A percentile compares a stretch with the other conserved stretches of the same genome.
These are phyloP conservation scores for Diaporthe australafricana DNA, from an alignment of 2,329 filamentous ascomycete genomes.

Conservation along the genomic window DNA sequence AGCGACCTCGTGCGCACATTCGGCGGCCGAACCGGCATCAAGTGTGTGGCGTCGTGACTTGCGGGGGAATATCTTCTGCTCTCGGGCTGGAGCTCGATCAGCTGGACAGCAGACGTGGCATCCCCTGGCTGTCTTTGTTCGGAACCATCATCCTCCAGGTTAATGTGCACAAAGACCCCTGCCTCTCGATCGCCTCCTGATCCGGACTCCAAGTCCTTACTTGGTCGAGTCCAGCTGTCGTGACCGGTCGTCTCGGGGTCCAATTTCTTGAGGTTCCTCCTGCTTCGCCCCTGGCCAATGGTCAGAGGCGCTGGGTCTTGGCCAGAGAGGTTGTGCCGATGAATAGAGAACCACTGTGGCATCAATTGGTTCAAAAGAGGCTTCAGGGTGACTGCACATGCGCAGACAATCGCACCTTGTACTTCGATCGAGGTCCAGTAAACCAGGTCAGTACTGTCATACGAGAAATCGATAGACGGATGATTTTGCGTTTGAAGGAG, in stretches of 20 bases:
- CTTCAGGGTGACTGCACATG: slow-evolving; percentile 52
- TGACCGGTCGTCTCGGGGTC: background rate
- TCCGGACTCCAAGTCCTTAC: slow-evolving; percentile 12
- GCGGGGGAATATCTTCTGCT: background rate
- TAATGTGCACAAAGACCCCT: background rate
- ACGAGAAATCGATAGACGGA: slow-evolving; percentile 44
- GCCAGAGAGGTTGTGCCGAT: background rate
- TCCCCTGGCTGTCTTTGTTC: background rate
- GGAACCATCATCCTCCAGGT: background rate
- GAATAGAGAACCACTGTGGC: background rate
- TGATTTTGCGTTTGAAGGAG: slow-evolving; percentile 40
- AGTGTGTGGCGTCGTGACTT: background rate
- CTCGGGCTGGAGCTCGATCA: background rate
- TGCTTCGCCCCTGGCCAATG: slow-evolving; percentile 1
- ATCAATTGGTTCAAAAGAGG: slow-evolving; percentile 49
- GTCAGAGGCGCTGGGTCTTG: background rate
- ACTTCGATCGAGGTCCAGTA: slow-evolving; percentile 52
- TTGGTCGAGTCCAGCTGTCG: slow-evolving; percentile 13
- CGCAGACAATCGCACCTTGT: slow-evolving; percentile 50
- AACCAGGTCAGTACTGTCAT: slow-evolving; percentile 44
- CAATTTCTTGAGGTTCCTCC: background rate
- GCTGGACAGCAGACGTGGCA: background rate
- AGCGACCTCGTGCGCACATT: background rate
- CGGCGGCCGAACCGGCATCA: background rate
- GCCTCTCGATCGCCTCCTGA: background rate